phyloP scores from a whole-genome alignment of 768 basidiomycete genomes.

The Thelephora ganbajun region DNA sequence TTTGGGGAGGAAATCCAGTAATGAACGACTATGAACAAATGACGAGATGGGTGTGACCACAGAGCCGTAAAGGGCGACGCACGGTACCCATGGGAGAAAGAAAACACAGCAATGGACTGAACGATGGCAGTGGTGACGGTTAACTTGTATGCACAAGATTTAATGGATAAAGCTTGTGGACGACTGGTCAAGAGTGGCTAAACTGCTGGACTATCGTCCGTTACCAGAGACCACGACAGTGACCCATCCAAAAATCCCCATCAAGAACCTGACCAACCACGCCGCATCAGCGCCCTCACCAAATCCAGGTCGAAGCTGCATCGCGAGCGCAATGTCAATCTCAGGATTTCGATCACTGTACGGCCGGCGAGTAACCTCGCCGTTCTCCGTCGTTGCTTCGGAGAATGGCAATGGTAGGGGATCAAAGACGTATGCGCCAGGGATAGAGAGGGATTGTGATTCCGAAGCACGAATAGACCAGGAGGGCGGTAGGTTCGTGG shows the following conservation, averaged over 20 bases:
- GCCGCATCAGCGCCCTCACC: constrained; percentile 61
- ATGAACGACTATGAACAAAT: too few relatives aligned
- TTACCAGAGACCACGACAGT: constrained; percentile 21
- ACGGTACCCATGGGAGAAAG: too few relatives aligned
- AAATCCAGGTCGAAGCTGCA: constrained; percentile 64
- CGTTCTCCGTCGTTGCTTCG: constrained; percentile 4
- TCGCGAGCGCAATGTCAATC: constrained; percentile 56
- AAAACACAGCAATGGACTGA: too few relatives aligned
- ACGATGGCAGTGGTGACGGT: too few relatives aligned
- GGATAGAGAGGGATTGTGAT: constrained; percentile 6
- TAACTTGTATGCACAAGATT: too few relatives aligned
- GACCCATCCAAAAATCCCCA: constrained; percentile 72
- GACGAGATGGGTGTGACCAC: too few relatives aligned
- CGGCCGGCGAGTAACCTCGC: constrained; percentile 6
- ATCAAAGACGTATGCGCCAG: constrained; percentile 12
- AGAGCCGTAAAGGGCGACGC: too few relatives aligned
- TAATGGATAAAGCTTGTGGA: too few relatives aligned
- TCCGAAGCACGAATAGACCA: constrained; percentile 28
- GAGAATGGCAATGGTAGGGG: not conserved
- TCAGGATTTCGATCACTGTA: constrained; percentile 17
- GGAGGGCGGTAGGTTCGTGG: constrained; percentile 9
- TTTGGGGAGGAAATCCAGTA: too few relatives aligned
- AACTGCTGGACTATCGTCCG: not conserved
- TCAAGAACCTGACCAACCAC: constrained; percentile 69
- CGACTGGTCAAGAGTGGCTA: too few relatives aligned